Conservation (phyloP, 106 monocot genomes). For the Alisma plantagoaquatica region DNA sequence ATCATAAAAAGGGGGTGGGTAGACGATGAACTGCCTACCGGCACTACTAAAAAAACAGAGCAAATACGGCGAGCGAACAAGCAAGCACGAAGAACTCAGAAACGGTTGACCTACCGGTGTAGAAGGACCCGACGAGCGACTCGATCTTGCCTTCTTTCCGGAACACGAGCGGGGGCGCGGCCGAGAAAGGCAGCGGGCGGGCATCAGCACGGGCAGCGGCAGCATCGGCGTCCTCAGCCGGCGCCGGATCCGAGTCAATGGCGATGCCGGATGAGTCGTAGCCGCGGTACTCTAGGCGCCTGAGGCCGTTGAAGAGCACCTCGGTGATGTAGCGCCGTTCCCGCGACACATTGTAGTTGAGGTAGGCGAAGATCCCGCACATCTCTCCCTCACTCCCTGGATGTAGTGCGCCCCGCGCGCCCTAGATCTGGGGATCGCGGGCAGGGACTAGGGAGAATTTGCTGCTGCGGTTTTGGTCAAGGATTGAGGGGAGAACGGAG, state of each 20-base stretch:
- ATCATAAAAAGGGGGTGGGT: too few species aligned
- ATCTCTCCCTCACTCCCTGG: slow-evolving; percentile 13
- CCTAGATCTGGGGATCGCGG: too few species aligned
- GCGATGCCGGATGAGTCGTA: slow-evolving; percentile 98
- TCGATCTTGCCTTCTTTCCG: slow-evolving; percentile 96
- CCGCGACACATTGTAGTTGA: slow-evolving; percentile 87
- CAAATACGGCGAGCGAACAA: too few species aligned
- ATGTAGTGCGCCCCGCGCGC: too few species aligned
- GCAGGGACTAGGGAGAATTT: too few species aligned
- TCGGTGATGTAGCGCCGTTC: slow-evolving; percentile 87
- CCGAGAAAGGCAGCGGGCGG: slow-evolving; percentile 19
- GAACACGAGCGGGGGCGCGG: slow-evolving; percentile 66
- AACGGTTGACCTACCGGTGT: slow-evolving; percentile 37
- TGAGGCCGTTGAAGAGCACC: slow-evolving; percentile 86
- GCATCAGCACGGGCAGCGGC: too few species aligned
- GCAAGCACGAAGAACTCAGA: too few species aligned
- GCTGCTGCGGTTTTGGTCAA: neutral
- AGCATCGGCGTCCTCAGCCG: neutral
- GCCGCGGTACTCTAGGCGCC: slow-evolving; percentile 91
- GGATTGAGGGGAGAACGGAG: neutral
- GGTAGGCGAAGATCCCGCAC: slow-evolving; percentile 96
- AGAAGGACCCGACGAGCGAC: slow-evolving; percentile 81
- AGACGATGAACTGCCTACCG: too few species aligned
- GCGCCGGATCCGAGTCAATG: slow-evolving; percentile 47
- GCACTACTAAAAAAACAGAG: too few species aligned